Conservation (phyloP, 1,284 basidiomycete species). For the Cryptococcus sp. region DNA sequence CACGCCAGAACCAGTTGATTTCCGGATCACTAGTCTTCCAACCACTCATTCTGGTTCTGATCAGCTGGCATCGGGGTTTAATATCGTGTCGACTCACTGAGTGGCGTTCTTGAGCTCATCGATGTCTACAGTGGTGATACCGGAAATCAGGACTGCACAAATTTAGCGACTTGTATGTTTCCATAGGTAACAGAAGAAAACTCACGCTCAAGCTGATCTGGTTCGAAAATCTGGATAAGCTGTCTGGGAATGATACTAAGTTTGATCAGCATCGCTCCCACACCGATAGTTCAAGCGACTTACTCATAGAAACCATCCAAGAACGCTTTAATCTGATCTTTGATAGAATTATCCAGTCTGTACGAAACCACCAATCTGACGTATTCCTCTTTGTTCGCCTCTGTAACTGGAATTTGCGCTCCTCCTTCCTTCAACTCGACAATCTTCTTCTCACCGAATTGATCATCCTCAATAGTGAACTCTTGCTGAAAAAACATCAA, state of each 20-base stretch:
- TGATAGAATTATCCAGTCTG: constrained; percentile 88
- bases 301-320: constrained; percentile 87
- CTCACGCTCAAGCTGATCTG: constrained; percentile 82
- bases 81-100: constrained; percentile 16
- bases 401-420: constrained; percentile 74
- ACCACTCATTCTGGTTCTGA: constrained; percentile 27
- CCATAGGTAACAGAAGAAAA: constrained; percentile 20
- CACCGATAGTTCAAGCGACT: constrained; percentile 5
- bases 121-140: constrained; percentile 96
- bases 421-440: constrained; percentile 82
- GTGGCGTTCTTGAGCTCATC: constrained; percentile 92
- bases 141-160: constrained; percentile 74
- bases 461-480: constrained; percentile 50
- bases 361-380: constrained; percentile 77
- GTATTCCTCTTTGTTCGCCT: constrained; percentile 96
- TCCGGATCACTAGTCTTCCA: constrained; percentile 68
- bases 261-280: constrained; percentile 54
- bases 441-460: constrained; percentile 85
- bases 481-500: constrained; percentile 35
- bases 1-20: constrained; percentile 99
- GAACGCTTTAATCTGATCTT: constrained; percentile 90
- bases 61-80: constrained; percentile 11
- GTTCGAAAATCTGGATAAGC: constrained; percentile 70
- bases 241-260: constrained; percentile 44
- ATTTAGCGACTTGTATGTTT: constrained; percentile 10